Percentiles rank a stretch among this genome's conserved stretches.
Conservation (phyloP, 768 basidiomycete genomes). For the Kwoniella botswanensis region DNA sequence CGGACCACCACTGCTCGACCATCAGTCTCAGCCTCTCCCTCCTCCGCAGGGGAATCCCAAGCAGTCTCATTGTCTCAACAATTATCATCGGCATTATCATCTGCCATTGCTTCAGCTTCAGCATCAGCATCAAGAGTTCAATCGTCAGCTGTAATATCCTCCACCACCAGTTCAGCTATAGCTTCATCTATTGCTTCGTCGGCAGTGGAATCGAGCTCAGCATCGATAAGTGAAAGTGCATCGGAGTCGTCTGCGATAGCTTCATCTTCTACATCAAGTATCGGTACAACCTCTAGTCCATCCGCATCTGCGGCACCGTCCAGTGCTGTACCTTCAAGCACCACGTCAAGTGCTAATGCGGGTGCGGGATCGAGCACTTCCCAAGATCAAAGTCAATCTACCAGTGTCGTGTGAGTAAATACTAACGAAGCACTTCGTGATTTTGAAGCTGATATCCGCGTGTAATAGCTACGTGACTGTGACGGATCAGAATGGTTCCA, state of each 20-base stretch:
- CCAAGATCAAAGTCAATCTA: slow-evolving; percentile 15
- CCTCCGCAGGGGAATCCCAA: slow-evolving; percentile 6
- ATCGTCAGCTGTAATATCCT: slow-evolving; percentile 23
- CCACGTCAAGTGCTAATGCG: slow-evolving; percentile 13
- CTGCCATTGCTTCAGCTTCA: slow-evolving; percentile 22
- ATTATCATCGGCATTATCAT: slow-evolving; percentile 16
- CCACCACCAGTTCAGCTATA: slow-evolving; percentile 12
- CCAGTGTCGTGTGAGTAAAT: slow-evolving; percentile 24
- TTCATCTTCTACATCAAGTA: slow-evolving; percentile 13
- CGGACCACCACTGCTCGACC: not conserved
- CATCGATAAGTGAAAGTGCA: slow-evolving; percentile 22
- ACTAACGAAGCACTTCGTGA: not conserved
- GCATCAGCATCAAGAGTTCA: slow-evolving; percentile 11
- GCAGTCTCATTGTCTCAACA: slow-evolving; percentile 12
- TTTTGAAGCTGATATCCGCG: not conserved
- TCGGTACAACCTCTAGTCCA: slow-evolving; percentile 6
- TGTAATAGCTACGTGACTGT: slow-evolving; percentile 26
- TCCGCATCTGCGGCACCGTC: slow-evolving; percentile 17
- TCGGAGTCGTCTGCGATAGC: slow-evolving; percentile 11
- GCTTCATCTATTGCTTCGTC: slow-evolving; percentile 16
- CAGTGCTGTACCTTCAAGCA: not conserved
- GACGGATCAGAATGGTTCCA: slow-evolving; percentile 27
- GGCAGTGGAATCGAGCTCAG: slow-evolving; percentile 16
- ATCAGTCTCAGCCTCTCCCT: slow-evolving; percentile 6
- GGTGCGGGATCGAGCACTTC: slow-evolving; percentile 11